Evolutionary conservation across 192 early-diverging fungal genomes (phyloP).

Genomic region (Podila clonocystis): DNA sequence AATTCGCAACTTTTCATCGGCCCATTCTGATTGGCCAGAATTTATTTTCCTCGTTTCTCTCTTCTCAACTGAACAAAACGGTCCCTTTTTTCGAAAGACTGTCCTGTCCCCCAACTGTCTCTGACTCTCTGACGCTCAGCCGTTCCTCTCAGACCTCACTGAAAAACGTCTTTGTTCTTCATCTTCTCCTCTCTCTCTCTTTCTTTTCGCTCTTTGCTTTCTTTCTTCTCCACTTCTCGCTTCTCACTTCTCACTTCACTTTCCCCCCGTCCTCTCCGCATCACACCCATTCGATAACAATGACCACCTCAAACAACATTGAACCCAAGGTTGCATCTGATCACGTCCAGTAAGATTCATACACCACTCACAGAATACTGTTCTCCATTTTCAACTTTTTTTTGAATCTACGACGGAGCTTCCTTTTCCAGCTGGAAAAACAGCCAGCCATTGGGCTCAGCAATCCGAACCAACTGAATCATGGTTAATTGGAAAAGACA

Average conservation of each 20-base stretch:
- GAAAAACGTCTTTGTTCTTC: no score
- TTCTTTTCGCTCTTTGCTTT: background rate
- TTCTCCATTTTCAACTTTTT: background rate
- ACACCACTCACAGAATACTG: background rate
- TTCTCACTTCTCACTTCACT: background rate
- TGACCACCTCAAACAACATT: background rate
- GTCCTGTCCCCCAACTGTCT: background rate
- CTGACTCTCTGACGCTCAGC: background rate
- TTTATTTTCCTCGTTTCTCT: no score
- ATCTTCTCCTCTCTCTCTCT: background rate
- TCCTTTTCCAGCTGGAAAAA: background rate
- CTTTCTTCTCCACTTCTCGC: background rate
- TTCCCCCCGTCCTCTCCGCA: background rate
- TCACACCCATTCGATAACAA: background rate
- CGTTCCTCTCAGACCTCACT: constrained; percentile 1
- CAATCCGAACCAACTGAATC: background rate
- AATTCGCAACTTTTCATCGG: no score
- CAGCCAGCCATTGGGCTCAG: background rate
- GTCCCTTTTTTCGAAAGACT: no score
- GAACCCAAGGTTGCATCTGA: background rate
- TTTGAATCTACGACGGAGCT: constrained; percentile 1
- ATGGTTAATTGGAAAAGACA: background rate
- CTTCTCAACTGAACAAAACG: no score
- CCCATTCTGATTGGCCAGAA: no score
- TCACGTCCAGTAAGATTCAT: background rate